Conservation (phyloP, 805 yeast genomes). For the Lachancea thermotolerans region DNA sequence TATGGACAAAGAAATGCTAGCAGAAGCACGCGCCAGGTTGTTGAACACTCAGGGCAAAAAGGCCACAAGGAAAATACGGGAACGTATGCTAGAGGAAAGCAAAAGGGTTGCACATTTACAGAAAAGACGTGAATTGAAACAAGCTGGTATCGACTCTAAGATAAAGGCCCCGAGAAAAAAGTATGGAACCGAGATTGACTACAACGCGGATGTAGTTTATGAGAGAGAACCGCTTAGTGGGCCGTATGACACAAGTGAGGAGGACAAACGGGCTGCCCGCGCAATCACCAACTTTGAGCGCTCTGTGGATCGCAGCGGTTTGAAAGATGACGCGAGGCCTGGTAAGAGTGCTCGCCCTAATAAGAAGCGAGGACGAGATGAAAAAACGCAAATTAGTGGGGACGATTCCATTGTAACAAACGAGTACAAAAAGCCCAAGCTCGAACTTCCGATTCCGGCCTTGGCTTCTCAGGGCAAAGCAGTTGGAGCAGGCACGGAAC, state of each 20-base stretch:
- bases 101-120: constrained; percentile 69
- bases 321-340: constrained; percentile 34
- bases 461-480: neutral
- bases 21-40: constrained; percentile 89
- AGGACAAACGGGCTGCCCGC: constrained; percentile 36
- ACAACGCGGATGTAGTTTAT: constrained; percentile 75
- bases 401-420: constrained; percentile 10
- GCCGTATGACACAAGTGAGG: constrained; percentile 60
- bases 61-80: constrained; percentile 85
- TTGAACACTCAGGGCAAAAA: constrained; percentile 93
- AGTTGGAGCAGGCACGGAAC: neutral
- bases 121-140: constrained; percentile 72
- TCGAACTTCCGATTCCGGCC: constrained; percentile 33
- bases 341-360: constrained; percentile 28
- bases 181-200: constrained; percentile 61
- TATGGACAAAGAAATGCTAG: constrained; percentile 84
- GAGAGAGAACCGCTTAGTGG: constrained; percentile 67
- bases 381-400: constrained; percentile 9
- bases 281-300: constrained; percentile 39
- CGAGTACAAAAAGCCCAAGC: constrained; percentile 22
- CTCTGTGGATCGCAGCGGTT: constrained; percentile 40
- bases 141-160: constrained; percentile 59
- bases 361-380: constrained; percentile 18
- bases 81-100: constrained; percentile 73
- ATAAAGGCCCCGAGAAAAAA: constrained; percentile 47